Evolutionary conservation across 495 filamentous ascomycete species (phyloP).

Genomic region (Annulohypoxylon moriforme): DNA sequence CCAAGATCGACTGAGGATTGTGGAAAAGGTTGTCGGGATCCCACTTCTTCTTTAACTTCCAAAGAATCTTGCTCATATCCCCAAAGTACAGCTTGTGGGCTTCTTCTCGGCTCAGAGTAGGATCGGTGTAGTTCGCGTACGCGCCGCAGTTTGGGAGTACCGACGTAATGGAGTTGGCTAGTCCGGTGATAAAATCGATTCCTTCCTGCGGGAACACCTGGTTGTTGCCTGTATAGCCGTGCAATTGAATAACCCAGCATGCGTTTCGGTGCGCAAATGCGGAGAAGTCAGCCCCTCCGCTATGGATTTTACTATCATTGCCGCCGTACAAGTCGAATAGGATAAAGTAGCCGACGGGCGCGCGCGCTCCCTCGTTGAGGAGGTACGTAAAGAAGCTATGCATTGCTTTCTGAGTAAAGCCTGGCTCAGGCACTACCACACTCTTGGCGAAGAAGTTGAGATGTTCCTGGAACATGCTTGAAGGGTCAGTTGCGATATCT

Average conservation of each 20-base stretch:
- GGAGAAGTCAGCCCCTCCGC: slow-evolving; percentile 45
- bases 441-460: slow-evolving; percentile 63
- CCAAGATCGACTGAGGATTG: slow-evolving; percentile 64
- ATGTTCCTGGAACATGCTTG: slow-evolving; percentile 46
- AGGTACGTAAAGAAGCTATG: slow-evolving; percentile 54
- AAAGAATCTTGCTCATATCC: slow-evolving; percentile 50
- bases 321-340: slow-evolving; percentile 63
- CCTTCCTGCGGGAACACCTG: slow-evolving; percentile 51
- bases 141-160: slow-evolving; percentile 48
- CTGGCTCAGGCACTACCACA: slow-evolving; percentile 47
- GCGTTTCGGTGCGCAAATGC: slow-evolving; percentile 61
- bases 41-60: slow-evolving; percentile 55
- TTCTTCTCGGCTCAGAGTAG: slow-evolving; percentile 55
- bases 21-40: slow-evolving; percentile 63
- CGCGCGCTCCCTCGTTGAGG: slow-evolving; percentile 1
- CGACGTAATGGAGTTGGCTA: slow-evolving; percentile 54
- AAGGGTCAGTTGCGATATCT: slow-evolving; percentile 42
- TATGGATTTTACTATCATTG: slow-evolving; percentile 54
- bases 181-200: slow-evolving; percentile 54
- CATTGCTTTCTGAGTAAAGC: slow-evolving; percentile 41
- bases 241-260: slow-evolving; percentile 62
- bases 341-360: slow-evolving; percentile 51
- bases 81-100: slow-evolving; percentile 64
- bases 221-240: slow-evolving; percentile 50
- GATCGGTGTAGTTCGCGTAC: slow-evolving; percentile 74